A percentile compares a stretch with the other conserved stretches of the same genome.
phyloP scores from a whole-genome alignment of 306 rosid genomes.

The Fragaria iinumae region DNA sequence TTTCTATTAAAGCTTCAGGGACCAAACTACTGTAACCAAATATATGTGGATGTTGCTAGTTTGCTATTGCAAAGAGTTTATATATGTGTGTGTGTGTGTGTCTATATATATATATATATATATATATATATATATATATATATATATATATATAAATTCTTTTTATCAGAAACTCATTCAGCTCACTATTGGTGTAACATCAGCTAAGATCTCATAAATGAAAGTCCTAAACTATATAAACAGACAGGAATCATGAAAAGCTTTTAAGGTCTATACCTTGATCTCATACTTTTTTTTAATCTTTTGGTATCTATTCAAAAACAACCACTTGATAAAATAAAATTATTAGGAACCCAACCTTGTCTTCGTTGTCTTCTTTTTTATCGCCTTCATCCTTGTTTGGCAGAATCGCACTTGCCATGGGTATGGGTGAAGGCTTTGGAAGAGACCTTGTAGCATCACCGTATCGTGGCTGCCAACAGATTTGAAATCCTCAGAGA shows the following conservation, averaged over 20 bases:
- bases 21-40: neutral
- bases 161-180: neutral
- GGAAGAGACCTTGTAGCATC: constrained; percentile 65
- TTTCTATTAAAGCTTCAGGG: neutral
- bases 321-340: neutral
- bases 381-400: constrained; percentile 52
- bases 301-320: neutral
- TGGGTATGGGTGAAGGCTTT: constrained; percentile 58
- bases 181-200: neutral
- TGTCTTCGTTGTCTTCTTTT: constrained; percentile 42
- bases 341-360: constrained; percentile 44
- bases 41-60: neutral
- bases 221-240: neutral
- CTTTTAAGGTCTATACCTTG: neutral
- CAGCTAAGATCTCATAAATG: neutral
- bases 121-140: too few species aligned
- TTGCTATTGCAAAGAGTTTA: neutral
- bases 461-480: constrained; percentile 59
- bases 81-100: too few species aligned
- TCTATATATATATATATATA: too few species aligned
- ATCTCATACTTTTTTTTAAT: neutral
- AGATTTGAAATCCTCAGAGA: neutral
- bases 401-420: constrained; percentile 31
- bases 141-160: too few species aligned
- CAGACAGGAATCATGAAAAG: neutral